Evolutionary conservation across 352 stramenopile species (phyloP), one percentile per base, ranked within the genome.

Genomic region (Pythium volutum): DNA sequence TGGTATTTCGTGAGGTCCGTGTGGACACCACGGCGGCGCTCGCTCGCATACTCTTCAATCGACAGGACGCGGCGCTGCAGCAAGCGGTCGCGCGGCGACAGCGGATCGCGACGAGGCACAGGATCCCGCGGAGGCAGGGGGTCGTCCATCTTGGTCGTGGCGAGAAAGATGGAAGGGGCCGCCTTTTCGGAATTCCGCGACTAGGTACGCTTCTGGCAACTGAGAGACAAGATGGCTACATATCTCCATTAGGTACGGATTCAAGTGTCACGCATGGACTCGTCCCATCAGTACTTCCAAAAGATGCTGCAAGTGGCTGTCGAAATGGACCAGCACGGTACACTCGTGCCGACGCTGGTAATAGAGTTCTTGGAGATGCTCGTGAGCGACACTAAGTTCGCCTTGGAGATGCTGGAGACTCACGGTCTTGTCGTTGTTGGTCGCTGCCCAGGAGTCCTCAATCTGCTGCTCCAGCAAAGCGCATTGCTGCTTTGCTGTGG

Each of bases 251-350:
- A n/a, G n/a, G n/a, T n/a, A n/a, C n/a, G n/a, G n/a, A n/a, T n/a
- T n/a, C n/a, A n/a, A 14, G 12, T 7, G 33, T 38, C 7, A 38
- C 7, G 33, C 7, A 7, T 38, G 7, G 33, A 38, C 7, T 38
- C 33, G 33, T 38, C 33, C 7, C 33, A 12, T 14, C 33, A 55
- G 29, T 16, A 10, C 18, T 29, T 25, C 29, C 4, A 62, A 9
- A 9, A 49, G 5, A 2, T 46, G 12, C 12, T 43, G 45, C 3
- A 62, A 20, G 4, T 55, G 55, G 33, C 23, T 11, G 26, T 62
- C 55, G 48, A 62, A 55, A n/a, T 62, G 45, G 45, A 62, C 54
- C 8, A 64, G 20, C 36, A 22, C 50, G 6, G 18, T 31, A 22
- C 56, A 64, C 46, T 58, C 47, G 10, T 22, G 39, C 18, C 39